These are phyloP conservation scores for Penicillium nucicola DNA, from an alignment of 495 filamentous ascomycete genomes.

Conservation along the genomic window DNA sequence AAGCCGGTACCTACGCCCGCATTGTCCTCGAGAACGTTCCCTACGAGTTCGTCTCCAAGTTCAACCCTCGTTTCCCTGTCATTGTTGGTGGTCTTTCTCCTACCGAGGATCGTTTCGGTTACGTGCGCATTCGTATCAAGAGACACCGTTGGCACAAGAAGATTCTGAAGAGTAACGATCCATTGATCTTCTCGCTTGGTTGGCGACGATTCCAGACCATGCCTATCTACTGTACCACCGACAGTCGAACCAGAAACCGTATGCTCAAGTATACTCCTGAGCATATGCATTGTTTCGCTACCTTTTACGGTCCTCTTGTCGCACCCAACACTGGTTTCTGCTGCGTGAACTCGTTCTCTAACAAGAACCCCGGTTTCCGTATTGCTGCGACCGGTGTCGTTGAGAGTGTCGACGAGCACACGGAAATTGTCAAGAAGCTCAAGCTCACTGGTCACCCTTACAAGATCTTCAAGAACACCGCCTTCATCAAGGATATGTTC, in stretches of 20 bases:
- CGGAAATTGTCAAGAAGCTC: slow-evolving; percentile 98
- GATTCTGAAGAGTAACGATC: slow-evolving; percentile 96
- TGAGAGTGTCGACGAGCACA: slow-evolving; percentile 84
- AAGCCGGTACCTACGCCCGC: slow-evolving; percentile 90
- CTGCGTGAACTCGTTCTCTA: slow-evolving; percentile 86
- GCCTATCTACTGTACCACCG: slow-evolving; percentile 91
- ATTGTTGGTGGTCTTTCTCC: slow-evolving; percentile 85
- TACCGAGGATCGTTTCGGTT: slow-evolving; percentile 93
- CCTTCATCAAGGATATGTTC: slow-evolving; percentile 99
- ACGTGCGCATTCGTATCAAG: slow-evolving; percentile 93
- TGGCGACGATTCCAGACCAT: slow-evolving; percentile 93
- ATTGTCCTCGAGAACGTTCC: slow-evolving; percentile 85
- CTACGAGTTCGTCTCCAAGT: slow-evolving; percentile 85
- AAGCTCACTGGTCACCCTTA: slow-evolving; percentile 88
- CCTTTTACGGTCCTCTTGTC: slow-evolving; percentile 91
- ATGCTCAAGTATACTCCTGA: slow-evolving; percentile 98
- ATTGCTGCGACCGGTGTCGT: slow-evolving; percentile 93
- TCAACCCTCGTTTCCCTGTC: slow-evolving; percentile 80
- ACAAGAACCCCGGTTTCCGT: slow-evolving; percentile 85
- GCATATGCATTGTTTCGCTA: slow-evolving; percentile 97
- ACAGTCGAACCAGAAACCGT: slow-evolving; percentile 86
- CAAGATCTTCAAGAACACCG: slow-evolving; percentile 99
- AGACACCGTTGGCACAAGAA: slow-evolving; percentile 98
- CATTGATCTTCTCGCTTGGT: slow-evolving; percentile 94
- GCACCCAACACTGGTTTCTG: slow-evolving; percentile 95